phyloP scores from a whole-genome alignment of 1,284 basidiomycete species.

The Ganoderma sinense region DNA sequence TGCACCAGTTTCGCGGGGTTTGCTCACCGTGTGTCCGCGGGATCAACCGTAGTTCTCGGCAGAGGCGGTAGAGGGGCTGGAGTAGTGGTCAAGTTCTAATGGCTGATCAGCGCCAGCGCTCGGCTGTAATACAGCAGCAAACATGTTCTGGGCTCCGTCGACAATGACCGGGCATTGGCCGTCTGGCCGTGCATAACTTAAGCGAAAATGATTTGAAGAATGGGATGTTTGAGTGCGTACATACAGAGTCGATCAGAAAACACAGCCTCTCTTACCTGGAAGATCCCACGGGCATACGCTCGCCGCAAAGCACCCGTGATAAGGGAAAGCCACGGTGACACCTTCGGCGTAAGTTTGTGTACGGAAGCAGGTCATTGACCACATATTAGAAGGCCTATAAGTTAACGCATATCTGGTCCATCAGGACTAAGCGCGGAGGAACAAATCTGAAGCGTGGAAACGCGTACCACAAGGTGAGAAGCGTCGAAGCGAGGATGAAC shows the following conservation, averaged over 20 bases:
- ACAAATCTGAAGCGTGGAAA: background rate
- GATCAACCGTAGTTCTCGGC: background rate
- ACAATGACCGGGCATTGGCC: background rate
- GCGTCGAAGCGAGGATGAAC: background rate
- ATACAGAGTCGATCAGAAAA: background rate
- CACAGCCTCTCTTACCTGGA: background rate
- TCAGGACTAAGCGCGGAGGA: background rate
- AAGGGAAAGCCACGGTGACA: background rate
- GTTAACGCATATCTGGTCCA: background rate
- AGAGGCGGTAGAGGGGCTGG: background rate
- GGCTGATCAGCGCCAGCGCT: background rate
- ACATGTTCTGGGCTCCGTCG: too few relatives aligned
- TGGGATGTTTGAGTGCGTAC: background rate
- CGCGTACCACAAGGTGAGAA: background rate
- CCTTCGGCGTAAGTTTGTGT: background rate
- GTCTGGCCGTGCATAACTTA: background rate
- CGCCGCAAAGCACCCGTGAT: background rate
- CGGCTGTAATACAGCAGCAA: background rate
- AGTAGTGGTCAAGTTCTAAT: background rate
- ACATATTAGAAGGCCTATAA: background rate
- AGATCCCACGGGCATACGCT: background rate
- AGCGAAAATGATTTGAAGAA: background rate
- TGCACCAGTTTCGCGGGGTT: background rate
- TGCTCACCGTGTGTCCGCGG: background rate
- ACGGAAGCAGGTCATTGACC: background rate